Evolutionary conservation across 441 rosid genomes (phyloP), one percentile per base, ranked within the genome.

Genomic region (Adansonia gregorii): DNA sequence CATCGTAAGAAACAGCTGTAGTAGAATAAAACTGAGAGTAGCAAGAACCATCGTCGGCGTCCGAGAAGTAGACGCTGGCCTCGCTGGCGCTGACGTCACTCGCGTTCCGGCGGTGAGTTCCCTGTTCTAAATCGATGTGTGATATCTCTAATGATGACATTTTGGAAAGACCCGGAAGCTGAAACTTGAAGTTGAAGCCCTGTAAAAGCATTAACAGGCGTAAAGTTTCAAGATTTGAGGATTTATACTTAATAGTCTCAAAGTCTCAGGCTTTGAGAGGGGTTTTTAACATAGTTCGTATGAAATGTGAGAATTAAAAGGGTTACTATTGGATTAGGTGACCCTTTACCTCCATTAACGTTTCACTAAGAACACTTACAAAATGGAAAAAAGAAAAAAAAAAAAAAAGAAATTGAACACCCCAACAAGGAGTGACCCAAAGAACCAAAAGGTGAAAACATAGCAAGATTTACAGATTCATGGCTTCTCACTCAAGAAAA

Each of bases 11-110:
- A 67, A 95, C 97, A 51, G 89, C 94, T 0, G 88, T 80, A 8
- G 94, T 93, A 9, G 98, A 94, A 64, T 91, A 92, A 79, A 93
- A 96, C 83, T 91, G 96, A 11, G 99, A 93, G 84, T 88, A 86
- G 63, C 94, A 87, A 22, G 98, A 93, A 64, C 82, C 82, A 73
- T 92, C 98, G 15, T 96, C 99, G 20, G 89, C 92, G 83, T 96
- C 99, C 22, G 99, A 92, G 84, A 93, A 94, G 78, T 84, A 92
- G 0, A 86, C 78, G 71, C 91, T 89, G 27, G 27, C 85, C 27
- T 86, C 91, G 22, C 76, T 78, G 66, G 61, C 58, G 75, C 87
- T 83, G 61, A 70, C 78, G 49, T 86, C 90, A 72, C 85, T 83
- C 55, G 82, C 88, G 71, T 83, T 82, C 55, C 86, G 82, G 66